phyloP scores from a whole-genome alignment of 441 rosid species.

The Adansonia madagascariensis region DNA sequence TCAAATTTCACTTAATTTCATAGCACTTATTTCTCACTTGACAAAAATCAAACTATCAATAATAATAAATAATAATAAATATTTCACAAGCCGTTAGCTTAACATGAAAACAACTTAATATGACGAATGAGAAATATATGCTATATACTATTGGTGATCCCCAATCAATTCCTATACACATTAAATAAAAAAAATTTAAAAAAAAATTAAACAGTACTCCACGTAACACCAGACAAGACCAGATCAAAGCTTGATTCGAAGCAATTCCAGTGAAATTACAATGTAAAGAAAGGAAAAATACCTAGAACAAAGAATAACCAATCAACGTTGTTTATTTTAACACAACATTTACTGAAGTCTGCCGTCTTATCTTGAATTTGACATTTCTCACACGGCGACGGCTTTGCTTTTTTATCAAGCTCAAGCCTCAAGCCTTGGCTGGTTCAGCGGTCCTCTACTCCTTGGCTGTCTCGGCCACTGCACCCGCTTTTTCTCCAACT shows the following conservation, averaged over 20 bases:
- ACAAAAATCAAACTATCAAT: no score
- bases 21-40: no score
- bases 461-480: slow-evolving; percentile 35
- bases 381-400: neutral
- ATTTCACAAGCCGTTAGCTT: no score
- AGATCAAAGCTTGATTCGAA: neutral
- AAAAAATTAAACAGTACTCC: neutral
- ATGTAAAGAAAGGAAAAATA: neutral
- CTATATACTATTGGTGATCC: neutral
- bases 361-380: neutral
- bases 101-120: no score
- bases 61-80: no score
- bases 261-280: neutral
- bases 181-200: no score
- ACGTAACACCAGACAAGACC: neutral
- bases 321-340: neutral
- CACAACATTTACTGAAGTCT: neutral
- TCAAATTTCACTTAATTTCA: no score
- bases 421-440: slow-evolving; percentile 42
- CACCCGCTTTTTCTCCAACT: neutral
- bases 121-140: no score
- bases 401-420: neutral
- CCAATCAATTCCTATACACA: neutral
- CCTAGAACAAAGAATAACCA: neutral
- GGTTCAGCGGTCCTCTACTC: slow-evolving; percentile 48